Conservation (phyloP, 2,329 filamentous ascomycete genomes). For the Colletotrichum navitas region DNA sequence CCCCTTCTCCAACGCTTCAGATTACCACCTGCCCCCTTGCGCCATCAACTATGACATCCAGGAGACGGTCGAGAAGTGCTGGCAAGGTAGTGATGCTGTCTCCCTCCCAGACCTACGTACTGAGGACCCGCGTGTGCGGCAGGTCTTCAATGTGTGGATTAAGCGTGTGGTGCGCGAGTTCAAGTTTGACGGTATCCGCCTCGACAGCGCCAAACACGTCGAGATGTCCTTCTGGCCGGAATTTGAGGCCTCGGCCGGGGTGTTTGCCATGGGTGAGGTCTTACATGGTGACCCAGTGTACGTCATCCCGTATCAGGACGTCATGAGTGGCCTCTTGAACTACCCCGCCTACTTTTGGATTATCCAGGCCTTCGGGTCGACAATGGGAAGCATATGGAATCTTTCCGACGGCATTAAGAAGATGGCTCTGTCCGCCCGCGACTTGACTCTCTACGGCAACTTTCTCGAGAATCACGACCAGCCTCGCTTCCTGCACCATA, state of each 20-base stretch:
- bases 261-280: constrained; percentile 73
- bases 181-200: constrained; percentile 70
- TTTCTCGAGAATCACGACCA: constrained; percentile 74
- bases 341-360: constrained; percentile 65
- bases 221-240: constrained; percentile 68
- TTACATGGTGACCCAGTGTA: constrained; percentile 65
- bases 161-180: constrained; percentile 69
- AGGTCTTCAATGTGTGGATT: constrained; percentile 71
- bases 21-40: constrained; percentile 71
- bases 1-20: constrained; percentile 64
- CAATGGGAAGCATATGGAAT: constrained; percentile 49
- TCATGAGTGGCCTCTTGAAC: constrained; percentile 71
- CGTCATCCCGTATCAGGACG: constrained; percentile 64
- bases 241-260: constrained; percentile 66
- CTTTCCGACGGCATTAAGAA: constrained; percentile 50
- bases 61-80: constrained; percentile 63
- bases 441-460: constrained; percentile 34
- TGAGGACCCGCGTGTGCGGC: constrained; percentile 60
- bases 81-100: constrained; percentile 59
- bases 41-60: constrained; percentile 67
- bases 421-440: constrained; percentile 19
- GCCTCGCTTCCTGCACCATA: constrained; percentile 64
- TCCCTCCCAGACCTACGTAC: constrained; percentile 74
- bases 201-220: constrained; percentile 74
- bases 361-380: constrained; percentile 51